Evolutionary conservation across 2,329 filamentous ascomycete genomes (phyloP), one percentile per base, ranked within the genome.

Genomic region (Aspergillus fructus): DNA sequence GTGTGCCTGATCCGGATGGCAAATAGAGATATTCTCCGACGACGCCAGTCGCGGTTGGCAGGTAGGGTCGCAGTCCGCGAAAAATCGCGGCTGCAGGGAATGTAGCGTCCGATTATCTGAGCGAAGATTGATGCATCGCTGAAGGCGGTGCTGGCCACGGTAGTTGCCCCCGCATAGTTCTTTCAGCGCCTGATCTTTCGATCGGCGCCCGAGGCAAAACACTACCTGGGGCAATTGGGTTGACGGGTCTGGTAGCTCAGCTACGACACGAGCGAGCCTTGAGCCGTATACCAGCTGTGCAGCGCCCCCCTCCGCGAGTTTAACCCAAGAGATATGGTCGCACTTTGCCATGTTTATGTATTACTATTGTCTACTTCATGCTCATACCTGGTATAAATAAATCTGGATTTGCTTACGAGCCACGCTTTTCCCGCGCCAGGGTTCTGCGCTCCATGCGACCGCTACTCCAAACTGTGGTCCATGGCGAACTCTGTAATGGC

Each of bases 121-220:
- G 49, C 37, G 49, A 5, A 52, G 23, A 23, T 43, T 52, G n/a
- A 52, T 52, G 24, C 23, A 21, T 27, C 23, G 33, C 24, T 43
- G 49, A 40, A 40, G 9, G 12, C 12, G 37, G 12, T 40, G 37
- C 37, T 43, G 15, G 13, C n/a, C 24, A 40, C 49, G 37, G 17
- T 52, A 52, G 39, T 39, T 52, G 27, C 49, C 39, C 39, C 37
- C n/a, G n/a, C n/a, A n/a, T n/a, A n/a, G n/a, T n/a, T n/a, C n/a
- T n/a, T n/a, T n/a, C n/a, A n/a, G n/a, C n/a, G n/a, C n/a, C n/a
- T 30, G 37, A 43, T 52, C 49, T 23, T 52, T 52, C 6, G 5
- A 23, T 17, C 49, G 37, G 21, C 37, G 34, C 15, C 49, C 49
- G 3, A 52, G 39, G 23, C 39, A 27, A 39, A 52, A 43, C 12